phyloP scores from a whole-genome alignment of 2,329 filamentous ascomycete genomes.

The Sporothrix brasiliensis region DNA sequence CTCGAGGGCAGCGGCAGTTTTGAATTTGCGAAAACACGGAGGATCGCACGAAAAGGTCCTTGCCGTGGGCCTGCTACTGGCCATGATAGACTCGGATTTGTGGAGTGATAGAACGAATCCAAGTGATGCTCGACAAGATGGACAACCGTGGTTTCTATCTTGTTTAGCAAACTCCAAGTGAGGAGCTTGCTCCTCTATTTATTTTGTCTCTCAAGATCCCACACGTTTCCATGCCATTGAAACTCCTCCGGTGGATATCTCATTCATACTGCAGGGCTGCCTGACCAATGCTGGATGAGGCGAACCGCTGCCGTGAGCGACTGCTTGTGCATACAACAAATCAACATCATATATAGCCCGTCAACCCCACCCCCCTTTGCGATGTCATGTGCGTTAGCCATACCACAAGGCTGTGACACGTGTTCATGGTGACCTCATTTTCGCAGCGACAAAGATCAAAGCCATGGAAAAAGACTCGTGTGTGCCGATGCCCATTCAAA shows the following conservation, averaged over 20 bases:
- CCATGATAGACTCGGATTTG: background rate
- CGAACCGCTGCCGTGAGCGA: background rate
- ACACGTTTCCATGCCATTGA: background rate
- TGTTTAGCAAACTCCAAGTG: background rate
- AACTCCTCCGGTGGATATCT: background rate
- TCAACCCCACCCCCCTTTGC: background rate
- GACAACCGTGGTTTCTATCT: background rate
- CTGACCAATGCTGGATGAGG: constrained; percentile 21
- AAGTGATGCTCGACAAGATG: background rate
- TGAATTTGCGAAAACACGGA: constrained; percentile 4
- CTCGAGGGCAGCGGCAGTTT: background rate
- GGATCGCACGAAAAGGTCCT: background rate
- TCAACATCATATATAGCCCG: constrained; percentile 5
- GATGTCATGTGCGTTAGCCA: background rate
- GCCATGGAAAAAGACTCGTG: background rate
- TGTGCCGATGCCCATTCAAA: background rate
- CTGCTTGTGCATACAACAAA: constrained; percentile 18
- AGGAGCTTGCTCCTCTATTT: background rate
- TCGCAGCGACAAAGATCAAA: background rate
- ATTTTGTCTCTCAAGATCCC: background rate
- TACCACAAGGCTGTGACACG: constrained; percentile 22
- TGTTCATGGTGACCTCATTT: background rate
- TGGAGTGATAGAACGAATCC: background rate
- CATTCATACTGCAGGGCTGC: constrained; percentile 1
- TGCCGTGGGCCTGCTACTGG: no score